phyloP scores from a whole-genome alignment of 2,329 filamentous ascomycete species.

The Fusarium sp. region DNA sequence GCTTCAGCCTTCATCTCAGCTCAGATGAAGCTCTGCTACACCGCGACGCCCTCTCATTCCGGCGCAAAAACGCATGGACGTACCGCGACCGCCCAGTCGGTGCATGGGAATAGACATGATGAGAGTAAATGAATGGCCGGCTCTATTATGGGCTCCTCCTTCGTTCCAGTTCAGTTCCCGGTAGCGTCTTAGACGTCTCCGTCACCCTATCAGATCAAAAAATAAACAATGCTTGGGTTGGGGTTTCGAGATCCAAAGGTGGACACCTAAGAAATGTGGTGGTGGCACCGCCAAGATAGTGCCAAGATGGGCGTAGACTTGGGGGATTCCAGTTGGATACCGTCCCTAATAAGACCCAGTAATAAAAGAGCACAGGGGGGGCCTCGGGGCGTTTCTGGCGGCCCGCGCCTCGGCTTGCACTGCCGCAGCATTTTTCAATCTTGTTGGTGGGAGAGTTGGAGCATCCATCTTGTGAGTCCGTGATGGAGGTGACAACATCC shows the following conservation, averaged over 20 bases:
- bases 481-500: not conserved
- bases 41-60: slow-evolving; percentile 11
- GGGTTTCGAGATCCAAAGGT: not conserved
- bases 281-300: slow-evolving; percentile 31
- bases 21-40: slow-evolving; percentile 7
- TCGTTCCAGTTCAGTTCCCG: not conserved
- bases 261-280: not conserved
- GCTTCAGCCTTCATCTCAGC: not conserved
- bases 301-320: slow-evolving; percentile 18
- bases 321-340: not conserved
- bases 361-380: not conserved
- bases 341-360: not conserved
- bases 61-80: slow-evolving; percentile 37
- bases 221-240: not conserved
- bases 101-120: slow-evolving; percentile 56
- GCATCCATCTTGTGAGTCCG: not conserved
- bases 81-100: slow-evolving; percentile 58
- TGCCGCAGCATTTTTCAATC: not conserved
- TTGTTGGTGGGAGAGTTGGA: not conserved
- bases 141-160: not conserved
- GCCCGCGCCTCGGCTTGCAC: not conserved
- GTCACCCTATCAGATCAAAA: slow-evolving; percentile 7
- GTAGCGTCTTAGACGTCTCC: not conserved
- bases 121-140: not conserved
- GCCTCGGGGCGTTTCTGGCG: not conserved